phyloP scores from a whole-genome alignment of 768 basidiomycete species.

The Collybia nuda region DNA sequence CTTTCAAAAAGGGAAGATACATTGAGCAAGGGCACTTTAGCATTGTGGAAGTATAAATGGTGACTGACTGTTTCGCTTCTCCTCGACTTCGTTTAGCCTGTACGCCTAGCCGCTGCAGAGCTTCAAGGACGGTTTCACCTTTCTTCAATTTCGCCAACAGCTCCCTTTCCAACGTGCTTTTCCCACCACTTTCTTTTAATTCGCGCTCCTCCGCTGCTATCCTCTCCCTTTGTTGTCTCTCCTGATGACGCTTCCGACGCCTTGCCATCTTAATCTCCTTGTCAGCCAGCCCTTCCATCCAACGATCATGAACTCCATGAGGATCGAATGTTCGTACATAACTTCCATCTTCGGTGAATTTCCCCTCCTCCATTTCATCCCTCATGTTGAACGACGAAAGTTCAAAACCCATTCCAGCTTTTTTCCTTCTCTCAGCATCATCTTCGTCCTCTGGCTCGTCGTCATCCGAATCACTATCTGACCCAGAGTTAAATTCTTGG shows the following conservation, averaged over 20 bases:
- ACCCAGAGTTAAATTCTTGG: conserved; percentile 77
- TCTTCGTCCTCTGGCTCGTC: conserved; percentile 74
- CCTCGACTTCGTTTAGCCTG: conserved; percentile 56
- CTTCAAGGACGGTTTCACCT: conserved; percentile 90
- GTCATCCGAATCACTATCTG: conserved; percentile 42
- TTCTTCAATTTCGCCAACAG: conserved; percentile 78
- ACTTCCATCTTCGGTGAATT: conserved; percentile 91
- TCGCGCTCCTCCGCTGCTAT: conserved; percentile 75
- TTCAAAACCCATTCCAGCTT: conserved; percentile 91
- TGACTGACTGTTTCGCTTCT: conserved; percentile 28
- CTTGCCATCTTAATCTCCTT: conserved; percentile 82
- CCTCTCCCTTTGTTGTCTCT: conserved; percentile 68
- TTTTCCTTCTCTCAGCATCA: conserved; percentile 70
- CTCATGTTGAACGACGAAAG: conserved; percentile 98
- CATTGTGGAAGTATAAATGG: background rate
- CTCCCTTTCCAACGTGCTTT: conserved; percentile 59
- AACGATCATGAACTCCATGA: conserved; percentile 88
- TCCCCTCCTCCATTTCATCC: conserved; percentile 97
- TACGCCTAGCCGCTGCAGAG: conserved; percentile 80
- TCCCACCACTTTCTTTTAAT: conserved; percentile 65
- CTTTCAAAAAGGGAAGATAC: conserved; percentile 19
- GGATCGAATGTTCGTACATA: conserved; percentile 87
- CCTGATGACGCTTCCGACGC: conserved; percentile 71
- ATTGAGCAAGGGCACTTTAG: conserved; percentile 1
- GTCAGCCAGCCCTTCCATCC: conserved; percentile 93